phyloP scores from a whole-genome alignment of 768 basidiomycete species.

The Calocera cornea region DNA sequence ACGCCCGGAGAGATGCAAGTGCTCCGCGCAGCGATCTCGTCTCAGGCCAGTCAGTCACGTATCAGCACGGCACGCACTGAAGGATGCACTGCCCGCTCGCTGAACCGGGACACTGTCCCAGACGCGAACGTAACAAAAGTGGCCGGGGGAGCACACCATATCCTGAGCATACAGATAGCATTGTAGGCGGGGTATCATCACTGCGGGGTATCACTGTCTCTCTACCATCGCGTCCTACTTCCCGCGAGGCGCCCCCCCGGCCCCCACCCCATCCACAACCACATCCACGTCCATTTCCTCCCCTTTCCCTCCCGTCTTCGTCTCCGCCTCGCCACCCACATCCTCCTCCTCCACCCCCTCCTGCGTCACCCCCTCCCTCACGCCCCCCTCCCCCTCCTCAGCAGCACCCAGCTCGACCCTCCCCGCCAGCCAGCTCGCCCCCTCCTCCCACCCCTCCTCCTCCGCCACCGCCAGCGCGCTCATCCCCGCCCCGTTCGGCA shows the following conservation, averaged over 20 bases:
- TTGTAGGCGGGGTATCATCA: slow-evolving; percentile 18
- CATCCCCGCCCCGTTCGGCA: slow-evolving; percentile 56
- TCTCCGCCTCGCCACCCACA: slow-evolving; percentile 10
- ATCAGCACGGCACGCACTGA: no score
- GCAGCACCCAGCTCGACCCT: slow-evolving; percentile 60
- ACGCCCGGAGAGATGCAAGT: no score
- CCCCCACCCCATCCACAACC: no score
- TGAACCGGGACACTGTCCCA: no score
- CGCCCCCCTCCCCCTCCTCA: slow-evolving; percentile 11
- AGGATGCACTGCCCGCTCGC: no score
- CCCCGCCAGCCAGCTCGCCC: slow-evolving; percentile 66
- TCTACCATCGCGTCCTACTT: slow-evolving; percentile 4
- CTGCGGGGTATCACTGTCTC: slow-evolving; percentile 5
- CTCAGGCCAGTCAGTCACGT: no score
- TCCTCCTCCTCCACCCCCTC: slow-evolving; percentile 21
- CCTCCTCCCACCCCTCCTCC: slow-evolving; percentile 66
- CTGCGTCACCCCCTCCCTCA: slow-evolving; percentile 22
- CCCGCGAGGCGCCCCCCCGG: background rate
- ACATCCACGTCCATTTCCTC: slow-evolving; percentile 4
- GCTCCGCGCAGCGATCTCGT: no score
- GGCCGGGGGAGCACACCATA: no score
- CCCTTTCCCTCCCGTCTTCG: background rate
- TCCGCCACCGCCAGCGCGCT: slow-evolving; percentile 77
- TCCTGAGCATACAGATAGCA: no score
- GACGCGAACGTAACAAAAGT: no score